These are phyloP conservation scores for Apiotrichum akiyoshidainum DNA, from an alignment of 1,284 basidiomycete species.

Conservation along the genomic window DNA sequence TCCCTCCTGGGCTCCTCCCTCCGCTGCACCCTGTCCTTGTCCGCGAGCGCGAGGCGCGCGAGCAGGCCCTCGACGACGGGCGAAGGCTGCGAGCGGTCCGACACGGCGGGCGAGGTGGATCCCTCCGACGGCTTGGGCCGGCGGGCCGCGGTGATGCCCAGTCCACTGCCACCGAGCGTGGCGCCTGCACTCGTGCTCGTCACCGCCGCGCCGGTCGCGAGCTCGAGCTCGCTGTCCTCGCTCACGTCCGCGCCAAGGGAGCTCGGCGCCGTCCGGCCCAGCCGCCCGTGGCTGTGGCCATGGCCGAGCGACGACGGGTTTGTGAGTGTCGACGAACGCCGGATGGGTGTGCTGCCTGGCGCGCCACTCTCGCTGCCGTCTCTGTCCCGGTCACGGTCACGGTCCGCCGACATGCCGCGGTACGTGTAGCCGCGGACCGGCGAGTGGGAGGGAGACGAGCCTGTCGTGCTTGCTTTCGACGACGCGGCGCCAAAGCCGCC, in stretches of 20 bases:
- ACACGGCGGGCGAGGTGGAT: not conserved
- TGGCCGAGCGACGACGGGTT: not conserved
- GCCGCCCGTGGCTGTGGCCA: not conserved
- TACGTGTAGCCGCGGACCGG: constrained; percentile 17
- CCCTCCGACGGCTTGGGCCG: not conserved
- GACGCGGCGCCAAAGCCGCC: constrained; percentile 41
- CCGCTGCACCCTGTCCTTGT: not conserved
- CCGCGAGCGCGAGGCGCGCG: constrained; percentile 14
- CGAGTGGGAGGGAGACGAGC: constrained; percentile 24
- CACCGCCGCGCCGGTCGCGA: not conserved
- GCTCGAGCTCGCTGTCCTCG: constrained; percentile 3
- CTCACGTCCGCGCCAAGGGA: constrained; percentile 8
- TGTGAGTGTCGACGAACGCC: not conserved
- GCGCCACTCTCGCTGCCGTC: constrained; percentile 4
- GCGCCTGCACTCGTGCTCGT: not conserved
- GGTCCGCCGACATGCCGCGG: constrained; percentile 2
- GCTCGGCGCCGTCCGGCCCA: constrained; percentile 11
- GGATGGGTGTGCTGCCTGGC: not conserved
- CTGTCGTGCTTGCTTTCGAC: constrained; percentile 14
- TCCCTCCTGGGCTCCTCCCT: not conserved
- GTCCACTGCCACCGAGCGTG: not conserved
- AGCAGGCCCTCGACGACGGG: constrained; percentile 10
- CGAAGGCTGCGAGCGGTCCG: constrained; percentile 5
- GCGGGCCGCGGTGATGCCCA: no score
- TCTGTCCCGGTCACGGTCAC: constrained; percentile 6